Evolutionary conservation across 2,329 filamentous ascomycete species (phyloP), one percentile per base, ranked within the genome.

Genomic region (Fusarium virguliforme): DNA sequence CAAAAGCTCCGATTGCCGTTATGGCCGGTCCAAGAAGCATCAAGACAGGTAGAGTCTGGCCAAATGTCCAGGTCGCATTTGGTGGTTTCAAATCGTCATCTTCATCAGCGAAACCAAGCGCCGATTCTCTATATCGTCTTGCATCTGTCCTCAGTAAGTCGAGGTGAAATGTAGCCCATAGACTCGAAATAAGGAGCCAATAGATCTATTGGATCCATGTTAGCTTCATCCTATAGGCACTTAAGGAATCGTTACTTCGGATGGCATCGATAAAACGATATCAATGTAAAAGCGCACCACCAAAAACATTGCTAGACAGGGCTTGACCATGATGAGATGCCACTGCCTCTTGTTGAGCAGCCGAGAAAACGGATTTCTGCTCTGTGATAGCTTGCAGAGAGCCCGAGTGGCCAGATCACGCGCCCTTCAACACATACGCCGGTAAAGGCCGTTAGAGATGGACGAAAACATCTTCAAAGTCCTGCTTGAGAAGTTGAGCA

Each of bases 11-110:
- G 1, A 56, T 1, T 2, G 22, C 38, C 1, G 9, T 32, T 6
- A 65, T 24, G 13, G 48, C 12, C 5, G 62, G 57, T 8, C 50
- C 62, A 26, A 57, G 37, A n/a, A 65, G 58, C 35, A 65, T 64
- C 1, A 55, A 15, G 0, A 65, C 38, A 1, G 65, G 54, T 24
- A 65, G 40, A 13, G 54, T 51, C 24, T 65, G 65, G 0, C 65
- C 62, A 37, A 65, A 65, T 2, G 62, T 18, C 65, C 65, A 68
- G 2, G 35, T 43, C 7, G 40, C 18, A 18, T 18, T 18, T 58
- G 30, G n/a, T 18, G 9, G 32, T 10, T 3, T 34, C 32, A 34
- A 18, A 18, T 18, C 18, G 18, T 34, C 32, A 4, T 10, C 32
- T 34, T 10, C 10, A 18, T 18, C 18, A 18, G 18, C 18, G 18